phyloP scores from a whole-genome alignment of 169 alveolate species.

The Eimeria maxima region DNA sequence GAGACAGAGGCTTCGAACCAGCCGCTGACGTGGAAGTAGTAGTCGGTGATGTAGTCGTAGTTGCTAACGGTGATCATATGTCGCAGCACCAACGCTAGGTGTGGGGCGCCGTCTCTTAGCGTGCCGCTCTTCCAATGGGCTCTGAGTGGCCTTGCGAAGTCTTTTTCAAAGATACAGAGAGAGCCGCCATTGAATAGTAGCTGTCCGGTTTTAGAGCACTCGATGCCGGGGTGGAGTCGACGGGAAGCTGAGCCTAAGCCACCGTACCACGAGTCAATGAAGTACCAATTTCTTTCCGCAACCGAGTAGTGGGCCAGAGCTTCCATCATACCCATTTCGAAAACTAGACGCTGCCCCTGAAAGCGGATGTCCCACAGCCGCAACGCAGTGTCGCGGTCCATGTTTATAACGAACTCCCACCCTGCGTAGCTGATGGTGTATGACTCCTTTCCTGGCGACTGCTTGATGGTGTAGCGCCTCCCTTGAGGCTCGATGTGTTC shows the following conservation, averaged over 20 bases:
- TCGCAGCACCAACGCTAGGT: slow-evolving; percentile 84
- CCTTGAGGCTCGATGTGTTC: slow-evolving; percentile 89
- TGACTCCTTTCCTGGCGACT: slow-evolving; percentile 82
- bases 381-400: slow-evolving; percentile 87
- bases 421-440: slow-evolving; percentile 86
- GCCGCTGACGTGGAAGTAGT: slow-evolving; percentile 86
- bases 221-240: slow-evolving; percentile 86
- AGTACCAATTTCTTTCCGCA: slow-evolving; percentile 87
- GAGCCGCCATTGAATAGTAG: slow-evolving; percentile 84
- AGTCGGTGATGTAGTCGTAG: slow-evolving; percentile 88
- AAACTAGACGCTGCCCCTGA: slow-evolving; percentile 86
- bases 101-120: slow-evolving; percentile 87
- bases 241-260: slow-evolving; percentile 89
- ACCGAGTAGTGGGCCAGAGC: slow-evolving; percentile 89
- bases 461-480: slow-evolving; percentile 83
- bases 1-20: slow-evolving; percentile 85
- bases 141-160: slow-evolving; percentile 87
- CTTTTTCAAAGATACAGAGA: slow-evolving; percentile 87
- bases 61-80: slow-evolving; percentile 87
- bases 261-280: slow-evolving; percentile 89
- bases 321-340: slow-evolving; percentile 87
- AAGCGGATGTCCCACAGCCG: slow-evolving; percentile 86
- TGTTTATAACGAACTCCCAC: slow-evolving; percentile 86
- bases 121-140: slow-evolving; percentile 88
- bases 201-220: slow-evolving; percentile 87